Evolutionary conservation across 306 rosid genomes (phyloP).

Genomic region (Cicer cuneatum): DNA sequence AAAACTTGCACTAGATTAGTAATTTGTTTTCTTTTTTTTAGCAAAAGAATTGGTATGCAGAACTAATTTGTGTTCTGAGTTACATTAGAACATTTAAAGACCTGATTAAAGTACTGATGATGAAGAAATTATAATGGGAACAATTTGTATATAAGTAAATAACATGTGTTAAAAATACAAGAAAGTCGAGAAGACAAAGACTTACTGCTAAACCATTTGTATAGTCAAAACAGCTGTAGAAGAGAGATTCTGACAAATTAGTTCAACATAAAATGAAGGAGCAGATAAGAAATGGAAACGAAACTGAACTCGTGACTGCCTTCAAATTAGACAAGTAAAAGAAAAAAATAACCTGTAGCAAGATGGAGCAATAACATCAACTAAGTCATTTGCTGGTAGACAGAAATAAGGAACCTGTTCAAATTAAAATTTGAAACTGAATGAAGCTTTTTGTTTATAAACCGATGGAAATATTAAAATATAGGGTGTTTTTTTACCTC

Average conservation of each 20-base stretch:
- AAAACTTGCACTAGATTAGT: not conserved
- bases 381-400: constrained; percentile 96
- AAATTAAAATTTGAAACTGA: constrained; percentile 49
- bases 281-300: not conserved
- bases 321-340: not conserved
- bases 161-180: constrained; percentile 26
- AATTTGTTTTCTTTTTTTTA: not conserved
- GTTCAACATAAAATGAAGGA: constrained; percentile 36
- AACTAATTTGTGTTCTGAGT: not conserved
- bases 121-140: not conserved
- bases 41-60: too few species aligned
- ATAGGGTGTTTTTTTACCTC: constrained; percentile 63
- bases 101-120: constrained; percentile 17
- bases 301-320: constrained; percentile 12
- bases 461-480: constrained; percentile 30
- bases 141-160: constrained; percentile 28
- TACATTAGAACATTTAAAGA: not conserved
- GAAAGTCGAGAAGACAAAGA: constrained; percentile 32
- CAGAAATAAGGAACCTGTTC: constrained; percentile 97
- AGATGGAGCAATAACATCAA: constrained; percentile 98
- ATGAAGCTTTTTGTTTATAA: constrained; percentile 48
- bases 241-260: constrained; percentile 36
- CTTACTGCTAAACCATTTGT: constrained; percentile 96
- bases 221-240: constrained; percentile 91
- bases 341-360: constrained; percentile 79